Evolutionary conservation across 1,139 yeast genomes (phyloP), one percentile per base, ranked within the genome.

Genomic region (Candida dubliniensis): DNA sequence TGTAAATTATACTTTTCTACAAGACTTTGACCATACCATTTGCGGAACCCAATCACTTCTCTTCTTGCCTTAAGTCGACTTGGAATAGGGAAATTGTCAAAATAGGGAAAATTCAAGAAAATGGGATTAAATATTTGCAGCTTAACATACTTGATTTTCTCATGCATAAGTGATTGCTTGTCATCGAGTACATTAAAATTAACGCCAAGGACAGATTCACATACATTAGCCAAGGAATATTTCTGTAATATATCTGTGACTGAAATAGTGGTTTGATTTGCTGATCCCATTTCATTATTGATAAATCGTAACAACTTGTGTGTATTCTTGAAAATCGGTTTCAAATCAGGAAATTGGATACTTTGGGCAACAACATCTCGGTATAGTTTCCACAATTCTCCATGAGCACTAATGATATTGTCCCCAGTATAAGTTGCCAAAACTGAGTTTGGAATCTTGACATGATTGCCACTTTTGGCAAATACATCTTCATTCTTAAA

Each of bases 331-430:
- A 49, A 46, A n/a, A 77, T 59, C 3, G 71, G 67, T 0, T 50
- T 53, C 2, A 57, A 53, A 30, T 76, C 66, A 8, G 84, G 82
- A 49, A 76, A 76, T 47, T 77, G 82, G 24, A 81, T 66, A 2
- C 79, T 71, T n/a, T 66, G 63, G 4, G 80, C 72, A 34, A 81
- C 56, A 14, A 75, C 57, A 3, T 59, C 60, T 47, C 87, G 63
- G 53, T 79, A 81, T 8, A 60, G 50, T 48, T 59, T 74, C 87
- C 87, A 81, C n/a, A 59, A 56, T 2, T 60, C 58, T 0, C 84
- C 84, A 55, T 79, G 83, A 0, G 85, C 77, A 52, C 85, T 79
- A 26, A 81, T 81, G 2, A 81, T 68, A 54, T 81, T 81, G 48
- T 81, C 85, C 0, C 87, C 87, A 0, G 85, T 79, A 50, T 81